Evolutionary conservation across 2,329 filamentous ascomycete genomes (phyloP).

Genomic region (Colletotrichum liaoningense): DNA sequence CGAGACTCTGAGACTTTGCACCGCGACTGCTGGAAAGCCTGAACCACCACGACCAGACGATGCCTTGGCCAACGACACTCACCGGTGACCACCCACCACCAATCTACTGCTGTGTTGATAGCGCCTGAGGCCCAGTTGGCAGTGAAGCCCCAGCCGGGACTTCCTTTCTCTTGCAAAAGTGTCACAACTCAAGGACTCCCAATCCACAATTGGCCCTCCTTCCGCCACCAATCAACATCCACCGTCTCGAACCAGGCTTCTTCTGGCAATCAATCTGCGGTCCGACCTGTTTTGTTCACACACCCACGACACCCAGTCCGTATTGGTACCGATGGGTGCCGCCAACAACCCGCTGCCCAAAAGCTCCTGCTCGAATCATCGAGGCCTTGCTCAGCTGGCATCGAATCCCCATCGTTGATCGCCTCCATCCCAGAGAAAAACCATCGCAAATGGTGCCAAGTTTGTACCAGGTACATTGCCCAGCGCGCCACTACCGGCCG

Average conservation of each 20-base stretch:
- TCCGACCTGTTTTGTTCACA: conserved; percentile 21
- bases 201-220: conserved; percentile 19
- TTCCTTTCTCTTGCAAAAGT: conserved; percentile 21
- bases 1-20: conserved; percentile 5
- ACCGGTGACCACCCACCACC: too few species aligned
- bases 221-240: conserved; percentile 26
- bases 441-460: background rate
- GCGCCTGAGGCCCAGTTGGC: conserved; percentile 2
- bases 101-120: background rate
- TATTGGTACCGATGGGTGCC: conserved; percentile 6
- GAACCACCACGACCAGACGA: background rate
- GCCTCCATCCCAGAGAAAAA: background rate
- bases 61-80: background rate
- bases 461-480: conserved; percentile 19
- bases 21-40: background rate
- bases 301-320: conserved; percentile 6
- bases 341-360: conserved; percentile 15
- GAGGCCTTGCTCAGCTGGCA: background rate
- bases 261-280: conserved; percentile 35
- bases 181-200: conserved; percentile 24
- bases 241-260: conserved; percentile 27
- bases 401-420: conserved; percentile 8
- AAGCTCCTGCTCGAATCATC: conserved; percentile 20
- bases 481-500: background rate
- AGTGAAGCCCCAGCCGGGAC: conserved; percentile 1